Percentiles rank a stretch among this genome's conserved stretches.
These are phyloP conservation scores for Striga asiatica DNA, from an alignment of 257 asterid species.

Conservation along the genomic window DNA sequence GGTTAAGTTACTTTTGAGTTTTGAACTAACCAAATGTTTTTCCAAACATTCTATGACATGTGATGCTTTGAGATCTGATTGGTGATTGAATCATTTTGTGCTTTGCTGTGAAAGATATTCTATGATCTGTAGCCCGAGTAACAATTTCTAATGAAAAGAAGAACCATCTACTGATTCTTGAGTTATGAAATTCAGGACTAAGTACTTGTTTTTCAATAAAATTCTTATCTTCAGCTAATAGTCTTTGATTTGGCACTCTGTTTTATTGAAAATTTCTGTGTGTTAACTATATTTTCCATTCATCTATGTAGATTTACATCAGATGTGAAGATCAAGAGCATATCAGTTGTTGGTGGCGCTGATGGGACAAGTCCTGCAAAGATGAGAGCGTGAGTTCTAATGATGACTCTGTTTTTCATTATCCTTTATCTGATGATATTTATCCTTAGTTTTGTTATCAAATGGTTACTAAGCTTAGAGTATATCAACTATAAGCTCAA, in stretches of 20 bases:
- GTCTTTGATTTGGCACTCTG: conserved; percentile 1
- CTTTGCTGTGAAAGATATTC: neutral
- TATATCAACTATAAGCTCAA: too few relatives aligned
- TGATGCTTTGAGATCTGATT: neutral
- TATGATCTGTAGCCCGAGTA: neutral
- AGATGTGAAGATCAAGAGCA: conserved; percentile 93
- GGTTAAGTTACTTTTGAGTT: neutral
- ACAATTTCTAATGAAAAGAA: conserved; percentile 6
- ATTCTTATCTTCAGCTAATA: conserved; percentile 1
- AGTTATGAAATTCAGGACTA: neutral
- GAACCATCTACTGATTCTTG: neutral
- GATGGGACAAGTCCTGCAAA: conserved; percentile 90
- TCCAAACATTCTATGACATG: neutral
- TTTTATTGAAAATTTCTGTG: neutral
- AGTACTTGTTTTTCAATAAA: neutral
- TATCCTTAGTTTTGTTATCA: too few relatives aligned
- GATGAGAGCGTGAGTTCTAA: conserved; percentile 84
- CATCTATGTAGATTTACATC: conserved; percentile 62
- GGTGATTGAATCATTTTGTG: neutral
- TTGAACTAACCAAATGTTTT: too few relatives aligned
- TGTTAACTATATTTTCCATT: conserved; percentile 2
- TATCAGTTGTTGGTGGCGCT: conserved; percentile 85
- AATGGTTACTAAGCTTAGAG: too few relatives aligned
- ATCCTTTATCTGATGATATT: neutral
- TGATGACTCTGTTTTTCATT: conserved; percentile 6